phyloP scores from a whole-genome alignment of 2,329 filamentous ascomycete species.

The Ilyonectria robusta region DNA sequence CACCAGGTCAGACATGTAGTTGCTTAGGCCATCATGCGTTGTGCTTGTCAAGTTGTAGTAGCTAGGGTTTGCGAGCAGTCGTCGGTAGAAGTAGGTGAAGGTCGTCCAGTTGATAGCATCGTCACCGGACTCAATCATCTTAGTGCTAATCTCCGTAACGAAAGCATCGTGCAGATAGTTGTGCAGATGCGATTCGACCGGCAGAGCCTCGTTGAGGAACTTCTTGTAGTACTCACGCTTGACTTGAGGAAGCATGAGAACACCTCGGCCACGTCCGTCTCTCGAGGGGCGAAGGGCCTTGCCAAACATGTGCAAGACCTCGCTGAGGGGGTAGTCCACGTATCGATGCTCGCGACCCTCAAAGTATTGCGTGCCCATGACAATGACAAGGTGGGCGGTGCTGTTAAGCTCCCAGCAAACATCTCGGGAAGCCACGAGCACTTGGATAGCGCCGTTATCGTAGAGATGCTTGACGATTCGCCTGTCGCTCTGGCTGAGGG shows the following conservation, averaged over 20 bases:
- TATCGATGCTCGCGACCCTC: slow-evolving; percentile 98
- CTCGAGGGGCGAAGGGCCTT: slow-evolving; percentile 85
- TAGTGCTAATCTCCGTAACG: slow-evolving; percentile 96
- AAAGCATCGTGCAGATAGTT: slow-evolving; percentile 95
- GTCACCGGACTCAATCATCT: slow-evolving; percentile 94
- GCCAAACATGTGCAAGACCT: slow-evolving; percentile 98
- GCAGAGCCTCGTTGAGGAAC: slow-evolving; percentile 95
- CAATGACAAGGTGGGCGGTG: slow-evolving; percentile 89
- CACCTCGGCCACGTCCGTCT: slow-evolving; percentile 87
- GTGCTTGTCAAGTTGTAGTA: slow-evolving; percentile 93
- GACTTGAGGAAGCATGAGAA: slow-evolving; percentile 95
- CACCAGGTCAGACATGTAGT: slow-evolving; percentile 93
- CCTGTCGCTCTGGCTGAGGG: slow-evolving; percentile 89
- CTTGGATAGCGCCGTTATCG: slow-evolving; percentile 88
- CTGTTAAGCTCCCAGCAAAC: slow-evolving; percentile 96
- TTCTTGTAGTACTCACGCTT: slow-evolving; percentile 99
- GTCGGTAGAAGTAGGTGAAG: slow-evolving; percentile 98
- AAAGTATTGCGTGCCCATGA: slow-evolving; percentile 99
- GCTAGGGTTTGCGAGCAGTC: slow-evolving; percentile 93
- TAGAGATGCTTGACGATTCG: slow-evolving; percentile 95
- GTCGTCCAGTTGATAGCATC: slow-evolving; percentile 99
- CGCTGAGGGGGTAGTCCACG: slow-evolving; percentile 93
- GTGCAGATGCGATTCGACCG: slow-evolving; percentile 94
- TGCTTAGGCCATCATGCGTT: slow-evolving; percentile 92
- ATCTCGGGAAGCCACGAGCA: slow-evolving; percentile 83